phyloP scores from a whole-genome alignment of 2,329 filamentous ascomycete species.

The Sporothrix inflata region DNA sequence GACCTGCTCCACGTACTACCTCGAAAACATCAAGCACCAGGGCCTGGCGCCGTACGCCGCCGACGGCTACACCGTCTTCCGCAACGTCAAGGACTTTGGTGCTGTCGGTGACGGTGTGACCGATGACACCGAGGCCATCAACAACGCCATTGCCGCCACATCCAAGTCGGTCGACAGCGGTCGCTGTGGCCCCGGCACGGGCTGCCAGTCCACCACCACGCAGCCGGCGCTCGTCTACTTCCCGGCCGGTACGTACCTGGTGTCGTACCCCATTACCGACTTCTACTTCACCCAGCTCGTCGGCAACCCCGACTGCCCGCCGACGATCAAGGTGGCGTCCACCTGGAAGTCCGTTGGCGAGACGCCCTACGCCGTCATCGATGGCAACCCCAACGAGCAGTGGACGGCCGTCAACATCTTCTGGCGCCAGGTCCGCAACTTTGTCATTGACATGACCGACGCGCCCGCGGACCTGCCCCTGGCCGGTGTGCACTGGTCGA shows the following conservation, averaged over 20 bases:
- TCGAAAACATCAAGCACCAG: constrained; percentile 32
- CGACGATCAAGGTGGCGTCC: constrained; percentile 28
- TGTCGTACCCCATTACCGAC: constrained; percentile 31
- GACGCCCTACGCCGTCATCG: constrained; percentile 25
- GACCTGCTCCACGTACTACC: constrained; percentile 15
- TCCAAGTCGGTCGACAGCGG: not conserved
- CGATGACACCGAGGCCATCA: constrained; percentile 74
- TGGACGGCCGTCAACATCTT: constrained; percentile 53
- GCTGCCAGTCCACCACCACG: constrained; percentile 31
- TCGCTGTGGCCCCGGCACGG: constrained; percentile 28
- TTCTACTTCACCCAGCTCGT: constrained; percentile 34
- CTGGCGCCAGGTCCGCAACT: constrained; percentile 61
- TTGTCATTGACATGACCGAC: constrained; percentile 58
- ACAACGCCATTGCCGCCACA: constrained; percentile 59
- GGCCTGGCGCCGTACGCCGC: constrained; percentile 31
- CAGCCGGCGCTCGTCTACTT: constrained; percentile 34
- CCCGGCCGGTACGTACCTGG: constrained; percentile 33
- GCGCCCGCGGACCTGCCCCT: constrained; percentile 50
- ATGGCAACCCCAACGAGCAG: constrained; percentile 54
- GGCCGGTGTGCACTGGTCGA: constrained; percentile 68
- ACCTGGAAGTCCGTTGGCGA: constrained; percentile 14
- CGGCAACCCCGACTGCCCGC: constrained; percentile 32
- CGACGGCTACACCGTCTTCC: constrained; percentile 33
- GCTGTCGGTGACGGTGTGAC: constrained; percentile 73
- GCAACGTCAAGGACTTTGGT: constrained; percentile 46